phyloP scores from a whole-genome alignment of 108 stramenopile genomes.

The Cyclotella distinguenda region DNA sequence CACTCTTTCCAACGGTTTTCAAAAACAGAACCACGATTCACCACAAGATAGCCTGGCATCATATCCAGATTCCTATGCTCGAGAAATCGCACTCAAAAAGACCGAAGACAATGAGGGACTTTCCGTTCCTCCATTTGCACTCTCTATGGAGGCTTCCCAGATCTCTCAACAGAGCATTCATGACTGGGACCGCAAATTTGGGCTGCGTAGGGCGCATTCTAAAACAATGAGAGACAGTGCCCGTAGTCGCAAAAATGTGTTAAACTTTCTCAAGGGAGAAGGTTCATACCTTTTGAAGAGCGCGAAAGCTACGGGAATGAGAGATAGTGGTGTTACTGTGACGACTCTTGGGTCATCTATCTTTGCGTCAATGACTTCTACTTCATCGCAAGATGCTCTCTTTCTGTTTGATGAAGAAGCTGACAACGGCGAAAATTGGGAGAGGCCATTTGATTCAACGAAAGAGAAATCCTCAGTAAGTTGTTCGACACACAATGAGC shows the following conservation, averaged over 20 bases:
- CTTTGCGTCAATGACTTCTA: no score
- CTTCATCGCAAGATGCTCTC: no score
- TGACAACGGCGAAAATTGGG: no score
- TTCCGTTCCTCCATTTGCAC: constrained; percentile 15
- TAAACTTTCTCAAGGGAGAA: constrained; percentile 34
- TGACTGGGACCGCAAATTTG: constrained; percentile 83
- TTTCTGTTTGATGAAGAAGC: no score
- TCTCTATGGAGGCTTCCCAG: constrained; percentile 61
- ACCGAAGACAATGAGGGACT: neutral
- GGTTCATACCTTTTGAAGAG: neutral
- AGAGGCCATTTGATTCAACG: no score
- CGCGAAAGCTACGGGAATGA: neutral
- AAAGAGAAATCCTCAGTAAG: no score
- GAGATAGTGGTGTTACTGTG: no score
- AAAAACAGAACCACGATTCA: neutral
- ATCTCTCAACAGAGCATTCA: constrained; percentile 75
- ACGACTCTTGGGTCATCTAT: no score
- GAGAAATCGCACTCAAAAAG: neutral
- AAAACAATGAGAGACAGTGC: constrained; percentile 72
- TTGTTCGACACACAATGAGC: no score
- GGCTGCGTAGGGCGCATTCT: constrained; percentile 70
- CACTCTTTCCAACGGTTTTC: neutral
- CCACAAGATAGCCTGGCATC: neutral
- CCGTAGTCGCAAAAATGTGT: constrained; percentile 56
- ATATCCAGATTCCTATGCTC: neutral